Base-by-base conservation (phyloP, 2,329 filamentous ascomycete species). In the Mycosphaerelloides madeirae region DNA sequence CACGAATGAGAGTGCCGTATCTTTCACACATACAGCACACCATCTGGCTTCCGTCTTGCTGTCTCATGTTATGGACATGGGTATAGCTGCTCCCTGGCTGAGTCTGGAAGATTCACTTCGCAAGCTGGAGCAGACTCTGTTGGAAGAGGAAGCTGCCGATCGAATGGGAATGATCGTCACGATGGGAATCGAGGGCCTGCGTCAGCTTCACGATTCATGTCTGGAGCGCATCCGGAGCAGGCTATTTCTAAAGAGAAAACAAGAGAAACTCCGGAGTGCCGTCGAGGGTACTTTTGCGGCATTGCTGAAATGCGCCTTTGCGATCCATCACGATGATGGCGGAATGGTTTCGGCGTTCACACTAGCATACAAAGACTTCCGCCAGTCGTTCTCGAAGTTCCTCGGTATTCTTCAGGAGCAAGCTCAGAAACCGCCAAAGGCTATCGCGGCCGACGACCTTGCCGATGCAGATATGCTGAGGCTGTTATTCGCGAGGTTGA, bases 11-110 rank as follows among this genome's bases (percentile, higher is more conserved):
- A 7, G 29, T 16, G 34, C 41, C 4, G 31, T 45, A 16, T 28
- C 31, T 38, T 89, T 96, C 53, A 76, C 83, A 5, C 75, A 84
- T 29, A 86, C 95, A 60, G 83, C 87, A 0, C 82, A 87, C 41
- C 84, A 93, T 62, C 90, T 97, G 53, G 75, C 95, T 18, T 76
- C 79, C 1, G 79, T 79, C 8, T 66, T 96, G 0, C 78, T 81
- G 31, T 78, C 82, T 1, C 93, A 96, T 60, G 85, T 90, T 56
- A 84, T 94, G 51, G 86, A 91, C 46, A 78, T 81, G 0, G 89
- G 84, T 1, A 82, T 97, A 39, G 77, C 77, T 6, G 73, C 76
- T 13, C 80, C 83, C 0, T 97, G 91, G 90, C 70, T 69, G 16
- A 69, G 71, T 0, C 91, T 96, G 48, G 79, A 85, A 38, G 60